Evolutionary conservation across 192 early-diverging fungal genomes (phyloP).

Genomic region (Backusella australiensis): DNA sequence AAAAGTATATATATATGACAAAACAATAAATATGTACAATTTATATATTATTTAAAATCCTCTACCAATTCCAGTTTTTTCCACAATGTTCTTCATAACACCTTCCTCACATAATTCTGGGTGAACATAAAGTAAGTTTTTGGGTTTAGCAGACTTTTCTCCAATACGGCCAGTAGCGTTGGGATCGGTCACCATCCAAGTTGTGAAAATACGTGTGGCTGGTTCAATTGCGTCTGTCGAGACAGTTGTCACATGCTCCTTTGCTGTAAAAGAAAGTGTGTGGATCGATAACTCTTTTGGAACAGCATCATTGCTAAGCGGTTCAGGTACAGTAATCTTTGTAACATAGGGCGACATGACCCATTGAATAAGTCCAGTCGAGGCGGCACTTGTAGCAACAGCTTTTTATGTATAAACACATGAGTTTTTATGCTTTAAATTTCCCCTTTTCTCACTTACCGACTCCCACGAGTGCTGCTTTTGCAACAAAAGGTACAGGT

Average conservation of each 20-base stretch:
- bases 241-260: constrained; percentile 48
- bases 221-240: constrained; percentile 45
- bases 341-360: constrained; percentile 56
- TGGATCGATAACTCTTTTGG: constrained; percentile 28
- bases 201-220: constrained; percentile 54
- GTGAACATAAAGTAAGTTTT: constrained; percentile 47
- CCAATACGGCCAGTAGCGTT: constrained; percentile 34
- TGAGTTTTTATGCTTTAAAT: neutral
- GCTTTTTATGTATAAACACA: constrained; percentile 20
- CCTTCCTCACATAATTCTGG: constrained; percentile 39
- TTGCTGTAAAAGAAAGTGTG: constrained; percentile 40
- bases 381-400: constrained; percentile 51
- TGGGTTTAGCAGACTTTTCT: constrained; percentile 35
- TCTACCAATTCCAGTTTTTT: constrained; percentile 18
- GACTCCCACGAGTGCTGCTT: constrained; percentile 43
- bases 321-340: constrained; percentile 36
- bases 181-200: constrained; percentile 41
- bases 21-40: constrained; percentile 4
- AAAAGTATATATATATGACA: neutral
- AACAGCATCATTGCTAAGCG: neutral
- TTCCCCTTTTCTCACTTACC: constrained; percentile 31
- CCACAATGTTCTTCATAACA: constrained; percentile 20
- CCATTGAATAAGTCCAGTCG: constrained; percentile 58
- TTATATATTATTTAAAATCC: constrained; percentile 20
- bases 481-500: constrained; percentile 45